Evolutionary conservation across 2,329 filamentous ascomycete genomes (phyloP), one percentile per base, ranked within the genome.

Genomic region (Colletotrichum simmondsii): DNA sequence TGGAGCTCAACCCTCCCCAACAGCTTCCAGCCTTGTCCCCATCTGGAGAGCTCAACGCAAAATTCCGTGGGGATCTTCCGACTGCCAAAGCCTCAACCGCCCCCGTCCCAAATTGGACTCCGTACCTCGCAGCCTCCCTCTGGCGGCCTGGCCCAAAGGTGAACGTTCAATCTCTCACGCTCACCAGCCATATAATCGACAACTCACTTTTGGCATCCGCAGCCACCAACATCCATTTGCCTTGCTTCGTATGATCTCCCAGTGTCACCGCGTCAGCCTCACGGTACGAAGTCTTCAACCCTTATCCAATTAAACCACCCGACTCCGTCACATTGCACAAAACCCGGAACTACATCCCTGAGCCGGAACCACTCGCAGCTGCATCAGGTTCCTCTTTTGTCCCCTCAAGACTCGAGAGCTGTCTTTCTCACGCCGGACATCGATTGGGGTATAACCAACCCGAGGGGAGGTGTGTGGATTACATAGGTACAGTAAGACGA

Each of bases 31-130:
- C 70, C 64, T 73, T 70, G 70, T 73, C 70, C 70, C 72, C 69
- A 72, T 72, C 53, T 68, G 69, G 69, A 63, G 72, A 74, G 64
- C 72, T 74, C 73, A 74, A 74, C 73, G 73, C 71, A 74, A 74
- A 73, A 74, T 66, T 66, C 73, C 65, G 73, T 74, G 73, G 73
- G 73, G 73, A 71, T 49, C n/a, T 57, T 71, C 65, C 73, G 73
- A 62, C 30, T 64, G 65, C 57, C 14, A 46, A 46, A 61, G 49
- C 58, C 65, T 68, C 65, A 66, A 66, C 64, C 64, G 61, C 26
- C n/a, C 22, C 11, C 59, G 24, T 30, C 14, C 19, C 37, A 22
- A 28, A 28, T 28, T 28, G 26, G 46, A 8, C 35, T n/a, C 8
- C 12, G 30, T 49, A 14, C 59, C 59, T 49, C 35, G n/a, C 35